A percentile compares a stretch with the other conserved stretches of the same genome.
Evolutionary conservation across 164 flowering plant species (phyloP).

Genomic region (Vitis riparia): DNA sequence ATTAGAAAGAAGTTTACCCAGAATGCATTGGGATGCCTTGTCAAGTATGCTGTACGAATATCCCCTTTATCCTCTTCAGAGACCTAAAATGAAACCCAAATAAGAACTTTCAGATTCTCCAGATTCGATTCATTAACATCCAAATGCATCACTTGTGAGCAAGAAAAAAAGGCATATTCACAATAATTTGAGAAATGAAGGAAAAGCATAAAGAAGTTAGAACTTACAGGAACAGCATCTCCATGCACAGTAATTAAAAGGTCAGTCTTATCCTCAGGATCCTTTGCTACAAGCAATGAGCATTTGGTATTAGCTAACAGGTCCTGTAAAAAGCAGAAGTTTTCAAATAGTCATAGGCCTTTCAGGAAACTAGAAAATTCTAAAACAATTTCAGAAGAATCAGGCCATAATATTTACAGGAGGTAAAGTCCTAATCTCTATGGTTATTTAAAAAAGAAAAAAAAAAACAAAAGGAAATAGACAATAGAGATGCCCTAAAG

Average conservation of each 20-base stretch:
- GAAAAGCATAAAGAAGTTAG: neutral
- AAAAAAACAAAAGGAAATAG: too few species aligned
- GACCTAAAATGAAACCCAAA: slow-evolving; percentile 42
- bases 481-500: too few species aligned
- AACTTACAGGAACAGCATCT: slow-evolving; percentile 73
- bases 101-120: neutral
- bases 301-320: slow-evolving; percentile 73
- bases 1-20: slow-evolving; percentile 52
- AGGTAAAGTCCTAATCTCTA: too few species aligned
- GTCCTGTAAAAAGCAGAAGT: slow-evolving; percentile 48
- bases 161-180: neutral
- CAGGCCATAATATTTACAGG: too few species aligned
- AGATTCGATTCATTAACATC: neutral
- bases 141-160: too few species aligned
- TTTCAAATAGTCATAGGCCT: slow-evolving; percentile 1
- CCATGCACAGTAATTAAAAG: slow-evolving; percentile 74
- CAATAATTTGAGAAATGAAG: neutral
- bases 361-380: too few species aligned
- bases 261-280: slow-evolving; percentile 87
- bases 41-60: slow-evolving; percentile 64
- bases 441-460: too few species aligned
- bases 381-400: too few species aligned
- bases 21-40: slow-evolving; percentile 82
- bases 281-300: slow-evolving; percentile 86
- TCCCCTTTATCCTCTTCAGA: slow-evolving; percentile 54